Conservation (phyloP, 176 grass and related monocot species). For the Eleusine coracana region DNA sequence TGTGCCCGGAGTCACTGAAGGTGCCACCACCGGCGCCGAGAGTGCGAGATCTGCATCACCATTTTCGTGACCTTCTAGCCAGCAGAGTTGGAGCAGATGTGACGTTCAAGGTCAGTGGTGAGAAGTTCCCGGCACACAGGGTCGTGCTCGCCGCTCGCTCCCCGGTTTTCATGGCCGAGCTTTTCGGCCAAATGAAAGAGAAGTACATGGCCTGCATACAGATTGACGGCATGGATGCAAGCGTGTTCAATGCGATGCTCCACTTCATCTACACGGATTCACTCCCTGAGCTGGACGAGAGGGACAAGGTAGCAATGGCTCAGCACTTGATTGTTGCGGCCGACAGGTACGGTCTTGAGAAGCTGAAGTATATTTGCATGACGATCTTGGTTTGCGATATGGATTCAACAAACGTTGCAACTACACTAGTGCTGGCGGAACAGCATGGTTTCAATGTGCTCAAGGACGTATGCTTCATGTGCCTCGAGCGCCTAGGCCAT, state of each 20-base stretch:
- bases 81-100: not conserved
- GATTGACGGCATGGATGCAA: constrained; percentile 28
- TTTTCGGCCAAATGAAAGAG: constrained; percentile 34
- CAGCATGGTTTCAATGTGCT: not conserved
- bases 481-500: not conserved
- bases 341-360: constrained; percentile 42
- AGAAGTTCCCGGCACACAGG: constrained; percentile 37
- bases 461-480: constrained; percentile 20
- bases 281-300: not conserved
- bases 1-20: too few relatives aligned
- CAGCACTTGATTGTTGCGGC: constrained; percentile 50
- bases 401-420: not conserved
- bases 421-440: not conserved
- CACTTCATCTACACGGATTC: constrained; percentile 49
- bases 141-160: constrained; percentile 28
- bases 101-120: constrained; percentile 11
- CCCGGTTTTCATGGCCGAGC: constrained; percentile 3
- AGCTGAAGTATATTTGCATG: constrained; percentile 43
- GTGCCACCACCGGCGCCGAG: not conserved
- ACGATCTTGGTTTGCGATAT: too few relatives aligned
- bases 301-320: not conserved
- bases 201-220: not conserved
- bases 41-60: not conserved
- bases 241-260: constrained; percentile 34
- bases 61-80: constrained; percentile 6